Percentiles rank a stretch among this genome's conserved stretches.
phyloP scores from a whole-genome alignment of 148 eudicot species.

The Rhododendron henanense region DNA sequence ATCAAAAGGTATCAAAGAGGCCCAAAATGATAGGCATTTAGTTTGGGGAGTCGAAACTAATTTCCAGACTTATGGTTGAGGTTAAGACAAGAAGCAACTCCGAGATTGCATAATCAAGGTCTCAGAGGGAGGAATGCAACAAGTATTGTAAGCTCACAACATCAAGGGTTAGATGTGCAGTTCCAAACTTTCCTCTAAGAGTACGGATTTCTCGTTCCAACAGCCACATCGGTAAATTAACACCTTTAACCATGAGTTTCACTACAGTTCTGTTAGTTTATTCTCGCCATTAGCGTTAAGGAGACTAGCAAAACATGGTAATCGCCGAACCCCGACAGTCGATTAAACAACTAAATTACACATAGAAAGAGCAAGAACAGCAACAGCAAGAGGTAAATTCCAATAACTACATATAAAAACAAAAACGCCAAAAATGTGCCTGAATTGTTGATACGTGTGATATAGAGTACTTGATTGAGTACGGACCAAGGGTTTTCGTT shows the following conservation, averaged over 20 bases:
- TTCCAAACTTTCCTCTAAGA: neutral
- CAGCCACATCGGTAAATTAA: neutral
- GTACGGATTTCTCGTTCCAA: neutral
- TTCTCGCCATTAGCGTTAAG: too few relatives aligned
- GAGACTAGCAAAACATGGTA: too few relatives aligned
- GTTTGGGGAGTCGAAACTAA: neutral
- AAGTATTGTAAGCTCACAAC: neutral
- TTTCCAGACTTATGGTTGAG: neutral
- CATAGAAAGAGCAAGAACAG: too few relatives aligned
- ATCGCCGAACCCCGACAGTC: too few relatives aligned
- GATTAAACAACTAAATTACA: too few relatives aligned
- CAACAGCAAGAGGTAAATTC: too few relatives aligned
- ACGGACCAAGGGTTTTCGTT: too few relatives aligned
- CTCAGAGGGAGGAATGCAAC: neutral
- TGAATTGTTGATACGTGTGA: too few relatives aligned
- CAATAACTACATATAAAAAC: too few relatives aligned
- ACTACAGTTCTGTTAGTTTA: neutral
- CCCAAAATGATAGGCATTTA: neutral
- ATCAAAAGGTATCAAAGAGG: too few relatives aligned
- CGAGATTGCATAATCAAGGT: neutral
- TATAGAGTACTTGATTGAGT: too few relatives aligned
- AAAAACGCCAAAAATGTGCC: too few relatives aligned
- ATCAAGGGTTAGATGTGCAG: constrained; percentile 2
- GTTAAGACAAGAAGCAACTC: neutral
- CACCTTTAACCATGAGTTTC: neutral